phyloP scores from a whole-genome alignment of 1,284 basidiomycete species.

The Trichosporon ovoides region DNA sequence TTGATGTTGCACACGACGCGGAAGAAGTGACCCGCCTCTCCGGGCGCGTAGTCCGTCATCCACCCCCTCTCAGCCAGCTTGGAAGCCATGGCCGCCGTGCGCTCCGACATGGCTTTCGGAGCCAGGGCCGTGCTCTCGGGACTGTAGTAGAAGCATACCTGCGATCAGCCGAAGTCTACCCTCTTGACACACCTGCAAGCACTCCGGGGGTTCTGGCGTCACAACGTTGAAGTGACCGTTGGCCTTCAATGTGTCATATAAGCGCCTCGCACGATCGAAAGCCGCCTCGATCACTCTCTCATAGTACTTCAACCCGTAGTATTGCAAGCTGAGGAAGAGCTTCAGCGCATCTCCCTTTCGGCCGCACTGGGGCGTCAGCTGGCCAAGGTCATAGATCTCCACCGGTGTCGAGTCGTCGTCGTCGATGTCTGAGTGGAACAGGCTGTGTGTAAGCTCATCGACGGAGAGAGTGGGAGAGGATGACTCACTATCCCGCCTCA shows the following conservation, averaged over 20 bases:
- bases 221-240: constrained; percentile 17
- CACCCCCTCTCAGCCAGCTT: constrained; percentile 22
- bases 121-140: constrained; percentile 4
- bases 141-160: constrained; percentile 32
- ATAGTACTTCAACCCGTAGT: constrained; percentile 40
- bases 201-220: constrained; percentile 18
- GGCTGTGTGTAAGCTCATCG: constrained; percentile 15
- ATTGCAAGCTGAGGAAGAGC: constrained; percentile 48
- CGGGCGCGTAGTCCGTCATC: constrained; percentile 37
- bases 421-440: constrained; percentile 46
- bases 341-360: constrained; percentile 48
- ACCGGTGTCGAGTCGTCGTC: constrained; percentile 7
- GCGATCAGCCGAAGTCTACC: not conserved
- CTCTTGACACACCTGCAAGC: constrained; percentile 17
- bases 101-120: constrained; percentile 8
- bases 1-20: constrained; percentile 23
- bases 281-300: constrained; percentile 36
- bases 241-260: constrained; percentile 11
- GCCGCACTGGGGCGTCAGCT: constrained; percentile 43
- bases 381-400: constrained; percentile 33
- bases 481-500: constrained; percentile 44
- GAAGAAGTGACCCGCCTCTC: constrained; percentile 27
- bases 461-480: too few relatives aligned
- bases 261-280: constrained; percentile 22
- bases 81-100: constrained; percentile 22